phyloP scores from a whole-genome alignment of 768 basidiomycete species.

The Leucocoprinus birnbaumii region DNA sequence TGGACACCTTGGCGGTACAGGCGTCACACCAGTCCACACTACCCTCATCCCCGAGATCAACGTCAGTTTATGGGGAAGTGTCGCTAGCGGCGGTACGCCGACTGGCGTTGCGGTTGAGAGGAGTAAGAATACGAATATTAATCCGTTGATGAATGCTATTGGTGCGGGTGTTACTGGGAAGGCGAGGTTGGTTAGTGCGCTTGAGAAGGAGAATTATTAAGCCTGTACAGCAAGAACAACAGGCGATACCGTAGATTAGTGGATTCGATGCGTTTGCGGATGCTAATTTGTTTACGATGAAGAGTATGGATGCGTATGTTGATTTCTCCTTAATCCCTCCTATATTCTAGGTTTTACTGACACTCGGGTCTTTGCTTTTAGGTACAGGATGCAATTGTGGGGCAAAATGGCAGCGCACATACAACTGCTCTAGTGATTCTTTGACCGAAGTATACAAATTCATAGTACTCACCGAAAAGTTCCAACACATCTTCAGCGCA shows the following conservation, averaged over 20 bases:
- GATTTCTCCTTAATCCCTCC: slow-evolving; percentile 8
- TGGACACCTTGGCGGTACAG: slow-evolving; percentile 60
- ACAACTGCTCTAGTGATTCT: no score
- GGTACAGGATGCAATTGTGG: slow-evolving; percentile 91
- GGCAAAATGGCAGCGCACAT: slow-evolving; percentile 85
- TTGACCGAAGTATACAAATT: no score
- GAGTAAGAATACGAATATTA: slow-evolving; percentile 52
- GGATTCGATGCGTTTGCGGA: slow-evolving; percentile 81
- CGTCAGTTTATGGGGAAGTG: slow-evolving; percentile 12
- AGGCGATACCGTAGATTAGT: slow-evolving; percentile 20
- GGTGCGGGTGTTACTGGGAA: slow-evolving; percentile 33
- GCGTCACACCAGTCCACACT: slow-evolving; percentile 82
- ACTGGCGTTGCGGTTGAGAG: slow-evolving; percentile 13
- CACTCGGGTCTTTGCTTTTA: slow-evolving; percentile 22
- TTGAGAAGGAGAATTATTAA: slow-evolving; percentile 11
- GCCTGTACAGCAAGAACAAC: no score
- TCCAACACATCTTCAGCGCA: no score
- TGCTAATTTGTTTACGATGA: slow-evolving; percentile 81
- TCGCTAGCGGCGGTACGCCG: neutral
- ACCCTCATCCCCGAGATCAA: slow-evolving; percentile 72
- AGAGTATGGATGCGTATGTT: slow-evolving; percentile 78
- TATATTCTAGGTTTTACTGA: slow-evolving; percentile 11
- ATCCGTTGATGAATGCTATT: slow-evolving; percentile 48
- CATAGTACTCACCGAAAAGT: no score
- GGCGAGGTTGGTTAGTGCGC: slow-evolving; percentile 11